Evolutionary conservation across 2,329 filamentous ascomycete genomes (phyloP).

Genomic region (Fusarium sp.): DNA sequence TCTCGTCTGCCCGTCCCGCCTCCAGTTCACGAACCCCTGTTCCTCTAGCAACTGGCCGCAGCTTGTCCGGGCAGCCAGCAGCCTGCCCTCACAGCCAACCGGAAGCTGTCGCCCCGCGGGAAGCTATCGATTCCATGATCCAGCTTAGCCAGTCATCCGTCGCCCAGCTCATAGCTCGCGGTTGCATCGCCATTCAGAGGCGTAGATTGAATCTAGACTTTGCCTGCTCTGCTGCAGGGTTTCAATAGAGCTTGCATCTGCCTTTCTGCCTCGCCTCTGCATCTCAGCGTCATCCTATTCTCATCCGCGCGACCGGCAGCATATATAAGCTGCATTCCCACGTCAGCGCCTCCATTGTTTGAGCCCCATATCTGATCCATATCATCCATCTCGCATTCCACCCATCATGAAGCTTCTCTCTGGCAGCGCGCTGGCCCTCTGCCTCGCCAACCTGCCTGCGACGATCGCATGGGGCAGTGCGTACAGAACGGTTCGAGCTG

Average conservation of each 20-base stretch:
- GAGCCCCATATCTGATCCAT: background rate
- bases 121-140: slow-evolving; percentile 31
- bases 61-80: background rate
- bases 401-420: slow-evolving; percentile 50
- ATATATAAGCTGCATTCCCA: background rate
- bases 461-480: slow-evolving; percentile 58
- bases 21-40: slow-evolving; percentile 15
- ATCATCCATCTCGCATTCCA: background rate
- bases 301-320: background rate
- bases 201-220: slow-evolving; percentile 21
- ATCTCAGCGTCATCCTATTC: background rate
- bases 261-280: background rate
- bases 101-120: background rate
- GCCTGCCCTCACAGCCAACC: slow-evolving; percentile 1
- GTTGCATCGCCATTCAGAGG: slow-evolving; percentile 11
- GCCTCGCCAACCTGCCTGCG: slow-evolving; percentile 49
- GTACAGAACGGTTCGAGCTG: slow-evolving; percentile 28
- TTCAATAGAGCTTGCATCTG: slow-evolving; percentile 20
- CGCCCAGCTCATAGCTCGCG: slow-evolving; percentile 14
- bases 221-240: background rate
- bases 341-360: background rate
- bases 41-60: slow-evolving; percentile 27
- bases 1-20: background rate
- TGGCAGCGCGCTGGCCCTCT: slow-evolving; percentile 43
- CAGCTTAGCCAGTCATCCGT: slow-evolving; percentile 28